A percentile compares a stretch with the other conserved stretches of the same genome.
These are phyloP conservation scores for Boeremia lycopersici DNA, from an alignment of 2,329 filamentous ascomycete genomes.

Conservation along the genomic window DNA sequence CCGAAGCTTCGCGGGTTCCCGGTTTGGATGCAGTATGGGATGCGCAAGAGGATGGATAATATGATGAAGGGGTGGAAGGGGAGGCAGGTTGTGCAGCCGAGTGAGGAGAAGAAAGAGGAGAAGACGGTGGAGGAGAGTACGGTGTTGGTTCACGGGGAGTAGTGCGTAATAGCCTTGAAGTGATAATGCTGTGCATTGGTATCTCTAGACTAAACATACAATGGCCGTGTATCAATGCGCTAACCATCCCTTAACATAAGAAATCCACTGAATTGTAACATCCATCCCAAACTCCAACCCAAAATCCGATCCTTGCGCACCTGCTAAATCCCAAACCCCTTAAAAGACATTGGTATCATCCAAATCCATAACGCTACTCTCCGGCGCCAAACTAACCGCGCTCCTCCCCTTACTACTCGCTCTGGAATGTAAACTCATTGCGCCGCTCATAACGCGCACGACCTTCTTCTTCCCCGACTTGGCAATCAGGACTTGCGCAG, in stretches of 20 bases:
- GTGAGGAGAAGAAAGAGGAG: conserved; percentile 29
- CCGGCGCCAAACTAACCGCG: conserved; percentile 31
- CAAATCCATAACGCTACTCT: conserved; percentile 46
- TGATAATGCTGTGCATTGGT: background rate
- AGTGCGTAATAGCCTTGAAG: background rate
- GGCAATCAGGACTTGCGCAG: conserved; percentile 88
- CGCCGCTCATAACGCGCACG: conserved; percentile 56
- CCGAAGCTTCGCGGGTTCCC: conserved; percentile 59
- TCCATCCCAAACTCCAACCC: background rate
- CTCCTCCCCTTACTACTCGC: conserved; percentile 38
- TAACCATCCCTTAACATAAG: background rate
- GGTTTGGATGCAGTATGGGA: conserved; percentile 66
- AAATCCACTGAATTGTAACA: background rate
- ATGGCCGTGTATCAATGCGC: background rate
- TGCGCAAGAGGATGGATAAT: conserved; percentile 51
- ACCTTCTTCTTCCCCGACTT: conserved; percentile 54
- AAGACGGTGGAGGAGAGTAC: conserved; percentile 35
- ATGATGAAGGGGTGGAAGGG: conserved; percentile 47
- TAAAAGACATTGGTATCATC: conserved; percentile 19
- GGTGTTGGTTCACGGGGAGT: conserved; percentile 13
- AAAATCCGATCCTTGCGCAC: background rate
- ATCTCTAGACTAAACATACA: conserved; percentile 4
- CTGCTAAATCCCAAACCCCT: background rate
- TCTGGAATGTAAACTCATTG: conserved; percentile 53
- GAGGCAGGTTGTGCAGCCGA: conserved; percentile 47